These are phyloP conservation scores for Galeopsis tetrahit DNA, from an alignment of 257 asterid species.

Conservation along the genomic window DNA sequence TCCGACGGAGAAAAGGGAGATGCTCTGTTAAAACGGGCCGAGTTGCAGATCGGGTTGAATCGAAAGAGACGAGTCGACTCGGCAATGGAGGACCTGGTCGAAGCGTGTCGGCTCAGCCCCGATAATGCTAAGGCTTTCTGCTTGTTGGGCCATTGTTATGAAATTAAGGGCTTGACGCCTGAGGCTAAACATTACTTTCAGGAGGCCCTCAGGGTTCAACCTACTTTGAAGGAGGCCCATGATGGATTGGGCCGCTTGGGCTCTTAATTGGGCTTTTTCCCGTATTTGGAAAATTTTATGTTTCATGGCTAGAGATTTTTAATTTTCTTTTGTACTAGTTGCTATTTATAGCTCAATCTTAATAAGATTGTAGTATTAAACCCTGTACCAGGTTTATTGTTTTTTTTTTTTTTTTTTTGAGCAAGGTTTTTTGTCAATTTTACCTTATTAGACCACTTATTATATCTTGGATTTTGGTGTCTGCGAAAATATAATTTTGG, in stretches of 20 bases:
- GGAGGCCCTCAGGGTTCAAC: constrained; percentile 52
- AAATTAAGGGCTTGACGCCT: constrained; percentile 42
- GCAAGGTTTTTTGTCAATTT: no score
- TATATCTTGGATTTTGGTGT: no score
- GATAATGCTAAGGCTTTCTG: constrained; percentile 61
- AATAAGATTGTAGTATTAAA: not conserved
- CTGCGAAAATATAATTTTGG: no score
- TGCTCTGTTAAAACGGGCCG: constrained; percentile 79
- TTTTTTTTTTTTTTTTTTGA: no score
- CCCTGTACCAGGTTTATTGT: no score
- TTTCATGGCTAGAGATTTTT: not conserved
- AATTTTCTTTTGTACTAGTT: not conserved
- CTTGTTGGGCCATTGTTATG: constrained; percentile 76
- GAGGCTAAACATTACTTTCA: constrained; percentile 60
- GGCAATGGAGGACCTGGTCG: constrained; percentile 65
- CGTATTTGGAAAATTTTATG: not conserved
- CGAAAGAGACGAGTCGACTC: constrained; percentile 70
- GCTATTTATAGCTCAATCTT: not conserved
- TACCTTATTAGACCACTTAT: not conserved
- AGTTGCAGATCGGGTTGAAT: constrained; percentile 60
- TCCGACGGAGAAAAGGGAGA: constrained; percentile 67
- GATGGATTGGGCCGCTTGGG: constrained; percentile 51
- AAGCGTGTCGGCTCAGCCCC: constrained; percentile 58
- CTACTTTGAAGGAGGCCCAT: constrained; percentile 49
- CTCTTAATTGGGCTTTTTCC: constrained; percentile 1